Base-by-base conservation (phyloP, 1,284 basidiomycete species). In the Microbotryomycetes sp. region DNA sequence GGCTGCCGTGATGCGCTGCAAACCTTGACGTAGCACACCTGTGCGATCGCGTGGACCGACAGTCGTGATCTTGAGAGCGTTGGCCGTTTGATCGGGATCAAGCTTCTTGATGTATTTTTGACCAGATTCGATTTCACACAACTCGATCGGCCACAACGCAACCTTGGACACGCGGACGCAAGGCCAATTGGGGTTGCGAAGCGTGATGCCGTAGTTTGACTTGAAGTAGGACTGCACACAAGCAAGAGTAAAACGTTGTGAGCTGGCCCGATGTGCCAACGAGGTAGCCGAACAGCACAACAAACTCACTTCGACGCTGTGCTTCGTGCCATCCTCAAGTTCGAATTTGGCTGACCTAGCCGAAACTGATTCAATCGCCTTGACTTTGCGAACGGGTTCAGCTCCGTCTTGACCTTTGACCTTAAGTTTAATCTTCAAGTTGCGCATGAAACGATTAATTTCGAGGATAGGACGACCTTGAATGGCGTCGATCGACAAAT, bases 1-100 rank as follows among this genome's bases (percentile, higher is more conserved):
- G 2, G 4, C 53, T 15, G 9, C 29, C 49, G 50, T 47, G 56
- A 66, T 60, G 28, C 31, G 36, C 19, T 45, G 3, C 31, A 60
- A 32, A 0, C 51, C 64, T 16, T 30, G 3, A 19, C 15, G 29
- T 26, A 66, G 58, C 31, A 48, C 51, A 0, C 2, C 9, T 4
- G 51, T 22, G 49, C 64, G 61, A 2, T 63, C 47, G 4, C 32
- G 31, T 2, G 65, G 65, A 5, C 30, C 32, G 59, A 66, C 47
- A 3, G 65, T 66, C n/a, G 62, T 66, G 12, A 63, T 45, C 16
- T 59, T 51, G 53, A 66, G 49, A 3, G 56, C 51, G 2, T 60
- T 54, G 6, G 59, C 56, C 2, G 59, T 60, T 52, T 64, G 62
- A 30, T 47, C 30, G 26, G 55, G 59, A 36, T 60, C 55, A 26